Evolutionary conservation across 768 basidiomycete genomes (phyloP), one percentile per base, ranked within the genome.

Genomic region (Amyloporia xantha): DNA sequence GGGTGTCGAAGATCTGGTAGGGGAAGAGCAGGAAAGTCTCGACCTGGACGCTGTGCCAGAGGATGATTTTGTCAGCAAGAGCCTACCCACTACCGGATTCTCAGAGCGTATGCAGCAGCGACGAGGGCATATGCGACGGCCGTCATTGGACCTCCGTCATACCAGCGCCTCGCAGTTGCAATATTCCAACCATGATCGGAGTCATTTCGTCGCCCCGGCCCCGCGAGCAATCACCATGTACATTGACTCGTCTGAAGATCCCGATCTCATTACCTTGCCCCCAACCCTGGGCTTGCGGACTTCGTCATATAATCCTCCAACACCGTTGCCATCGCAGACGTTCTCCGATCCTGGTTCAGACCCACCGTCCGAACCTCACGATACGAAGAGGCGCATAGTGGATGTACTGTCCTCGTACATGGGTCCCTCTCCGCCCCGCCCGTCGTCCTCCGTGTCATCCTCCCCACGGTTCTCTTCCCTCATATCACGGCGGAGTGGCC

Each of bases 171-270:
- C 77, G 12, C 71, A 77, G 20, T 66, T 86, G 17, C 73, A 72
- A 46, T 73, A 78, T 33, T 77, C 78, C 1, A 68, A 66, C 40
- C 75, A 75, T 46, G 68, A 72, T 38, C 76, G 82, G 21, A 71
- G 71, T 36, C 64, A 74, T 41, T 73, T 87, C 25, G 66, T 89
- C 46, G 67, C 86, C 0, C 84, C 81, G 23, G 74, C 88, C 7
- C 86, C 88, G 1, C 75, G 86, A 33, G 85, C 88, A 2, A 59
- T 91, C 33, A 89, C 88, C 1, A 82, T 86, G 62, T 87, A 82
- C 57, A 72, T 85, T 30, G 81, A 76, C 45, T 78, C 81, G 9
- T 69, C 72, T 3, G 66, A 75, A 23, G 77, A 81, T 55, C 68
- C 74, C 12, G 67, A 72, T n/a, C 55, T 68, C 6, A 78, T 90